Base-by-base conservation (phyloP, 1,139 yeast species). In the Saccharomyces hybrid region DNA sequence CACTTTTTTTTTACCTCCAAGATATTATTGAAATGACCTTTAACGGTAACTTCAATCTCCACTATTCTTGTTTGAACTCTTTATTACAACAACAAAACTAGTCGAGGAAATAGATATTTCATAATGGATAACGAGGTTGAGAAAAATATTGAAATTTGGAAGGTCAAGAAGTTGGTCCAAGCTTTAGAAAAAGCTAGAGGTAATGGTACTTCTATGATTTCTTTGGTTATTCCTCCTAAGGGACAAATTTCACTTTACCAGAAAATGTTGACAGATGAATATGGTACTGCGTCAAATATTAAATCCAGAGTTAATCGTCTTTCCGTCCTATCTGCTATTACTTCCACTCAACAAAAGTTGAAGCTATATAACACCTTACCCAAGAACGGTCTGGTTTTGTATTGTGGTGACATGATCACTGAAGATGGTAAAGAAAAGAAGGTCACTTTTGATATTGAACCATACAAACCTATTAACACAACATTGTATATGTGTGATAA, bases 121-220 rank as follows among this genome's bases (percentile, higher is more conserved):
- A 31, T 31, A 49, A 30, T 20, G 46, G 50, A 31, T 20, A 20
- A 20, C 23, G 7, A 32, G 61, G 97, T 97, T 52, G 98, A 93
- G 72, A 90, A 88, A 78, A 91, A 90, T 76, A 93, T 93, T 72
- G 97, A 93, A 78, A 90, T 93, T 77, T 93, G 99, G 99, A 93
- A 93, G 83, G 86, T 93, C 80, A 91, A 91, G 79, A 93, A 93
- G 76, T 78, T 86, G 80, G 83, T 86, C 78, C 86, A 86, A 74
- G 83, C 88, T 59, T 80, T 93, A 67, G 95, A 91, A 71, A 76
- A 76, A 68, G 98, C 98, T 56, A 82, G 97, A 73, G 98, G 99
- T 73, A 93, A 93, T 70, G 99, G 99, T 73, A 93, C 99, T 51
- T 93, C 99, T 38, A 93, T 93, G 98, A 93, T 93, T 69, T 90